These are phyloP conservation scores for Sanghuangporus weigelae DNA, from an alignment of 1,284 basidiomycete genomes.

Conservation along the genomic window DNA sequence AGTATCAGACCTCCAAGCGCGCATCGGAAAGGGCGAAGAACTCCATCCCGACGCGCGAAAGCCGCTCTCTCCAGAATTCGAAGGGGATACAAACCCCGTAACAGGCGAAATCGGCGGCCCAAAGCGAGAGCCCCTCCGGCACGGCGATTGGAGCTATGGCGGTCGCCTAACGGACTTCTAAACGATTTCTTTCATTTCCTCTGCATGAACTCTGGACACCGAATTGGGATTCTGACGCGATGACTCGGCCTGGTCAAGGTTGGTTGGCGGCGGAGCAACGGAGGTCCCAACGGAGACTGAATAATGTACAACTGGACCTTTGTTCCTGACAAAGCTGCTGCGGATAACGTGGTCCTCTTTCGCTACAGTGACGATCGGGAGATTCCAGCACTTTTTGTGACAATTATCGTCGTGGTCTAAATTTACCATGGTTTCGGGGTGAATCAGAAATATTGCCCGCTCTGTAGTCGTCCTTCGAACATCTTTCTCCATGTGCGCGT, in stretches of 20 bases:
- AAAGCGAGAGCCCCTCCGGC: slow-evolving; percentile 65
- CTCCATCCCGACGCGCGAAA: slow-evolving; percentile 66
- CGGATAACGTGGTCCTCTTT: neutral
- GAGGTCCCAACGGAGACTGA: no score
- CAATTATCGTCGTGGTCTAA: slow-evolving; percentile 1
- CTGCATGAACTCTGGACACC: neutral
- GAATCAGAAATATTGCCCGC: neutral
- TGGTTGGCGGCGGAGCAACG: no score
- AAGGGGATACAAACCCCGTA: slow-evolving; percentile 65
- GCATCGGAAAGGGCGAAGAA: slow-evolving; percentile 14
- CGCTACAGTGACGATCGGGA: neutral
- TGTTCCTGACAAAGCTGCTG: neutral
- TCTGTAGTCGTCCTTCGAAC: neutral
- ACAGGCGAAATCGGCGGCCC: slow-evolving; percentile 77
- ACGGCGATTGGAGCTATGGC: slow-evolving; percentile 80
- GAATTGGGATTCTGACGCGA: neutral
- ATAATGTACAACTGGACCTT: no score
- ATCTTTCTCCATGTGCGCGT: neutral
- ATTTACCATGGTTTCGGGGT: neutral
- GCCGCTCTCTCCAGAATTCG: slow-evolving; percentile 57
- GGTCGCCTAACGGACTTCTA: slow-evolving; percentile 79
- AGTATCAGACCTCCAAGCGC: slow-evolving; percentile 26
- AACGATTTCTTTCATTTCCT: neutral
- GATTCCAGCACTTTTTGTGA: neutral
- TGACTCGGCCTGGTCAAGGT: no score